Conservation (phyloP, 2,329 filamentous ascomycete species). For the Nigrospora sphaerica region DNA sequence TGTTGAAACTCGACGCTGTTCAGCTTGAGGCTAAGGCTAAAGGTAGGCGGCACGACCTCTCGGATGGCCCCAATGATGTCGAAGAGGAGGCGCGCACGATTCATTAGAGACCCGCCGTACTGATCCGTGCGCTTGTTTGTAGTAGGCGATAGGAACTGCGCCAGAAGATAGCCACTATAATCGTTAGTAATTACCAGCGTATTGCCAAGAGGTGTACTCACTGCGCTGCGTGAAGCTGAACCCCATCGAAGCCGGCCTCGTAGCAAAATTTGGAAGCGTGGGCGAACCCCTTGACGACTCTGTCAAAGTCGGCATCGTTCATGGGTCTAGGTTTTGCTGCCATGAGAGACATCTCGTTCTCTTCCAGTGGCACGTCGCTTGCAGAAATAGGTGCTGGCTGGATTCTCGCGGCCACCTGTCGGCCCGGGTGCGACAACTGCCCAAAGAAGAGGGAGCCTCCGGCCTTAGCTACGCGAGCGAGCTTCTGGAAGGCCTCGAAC, state of each 20-base stretch:
- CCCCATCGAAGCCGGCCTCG: slow-evolving; percentile 23
- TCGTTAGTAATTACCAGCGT: too few species aligned
- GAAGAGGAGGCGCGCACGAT: slow-evolving; percentile 40
- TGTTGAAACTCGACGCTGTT: slow-evolving; percentile 50
- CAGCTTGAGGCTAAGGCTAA: slow-evolving; percentile 47
- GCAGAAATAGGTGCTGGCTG: slow-evolving; percentile 43
- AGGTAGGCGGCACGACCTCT: slow-evolving; percentile 24
- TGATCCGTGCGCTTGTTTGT: slow-evolving; percentile 45
- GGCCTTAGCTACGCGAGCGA: slow-evolving; percentile 40
- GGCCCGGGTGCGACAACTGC: slow-evolving; percentile 51
- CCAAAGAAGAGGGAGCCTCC: slow-evolving; percentile 45
- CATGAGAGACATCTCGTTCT: slow-evolving; percentile 18
- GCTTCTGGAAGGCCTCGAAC: slow-evolving; percentile 44
- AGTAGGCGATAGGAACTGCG: slow-evolving; percentile 44
- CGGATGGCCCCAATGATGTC: slow-evolving; percentile 39
- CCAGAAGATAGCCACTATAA: slow-evolving; percentile 42
- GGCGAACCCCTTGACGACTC: slow-evolving; percentile 9
- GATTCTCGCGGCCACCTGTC: slow-evolving; percentile 36
- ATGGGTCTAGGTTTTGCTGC: slow-evolving; percentile 21
- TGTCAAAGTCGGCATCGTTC: slow-evolving; percentile 5
- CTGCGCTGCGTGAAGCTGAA: slow-evolving; percentile 42
- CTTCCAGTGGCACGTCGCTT: slow-evolving; percentile 37
- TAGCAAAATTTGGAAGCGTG: slow-evolving; percentile 4
- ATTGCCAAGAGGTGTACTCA: too few species aligned
- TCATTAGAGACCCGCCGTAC: slow-evolving; percentile 45